Evolutionary conservation across 1,284 basidiomycete species (phyloP).

Genomic region (Melampsora larici-populina): DNA sequence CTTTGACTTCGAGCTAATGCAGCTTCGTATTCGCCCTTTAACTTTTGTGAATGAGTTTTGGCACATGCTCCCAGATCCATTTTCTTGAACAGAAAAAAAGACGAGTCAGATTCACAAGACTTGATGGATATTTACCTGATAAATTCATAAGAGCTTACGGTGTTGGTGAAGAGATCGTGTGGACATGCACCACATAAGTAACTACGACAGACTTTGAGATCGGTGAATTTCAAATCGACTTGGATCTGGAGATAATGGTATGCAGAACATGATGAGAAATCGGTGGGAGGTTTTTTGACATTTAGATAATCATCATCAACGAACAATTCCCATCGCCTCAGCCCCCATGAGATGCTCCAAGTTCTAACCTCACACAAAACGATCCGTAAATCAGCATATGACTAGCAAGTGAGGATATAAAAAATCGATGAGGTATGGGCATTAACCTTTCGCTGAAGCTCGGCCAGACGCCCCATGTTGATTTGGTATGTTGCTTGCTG

Average conservation of each 20-base stretch:
- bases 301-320: background rate
- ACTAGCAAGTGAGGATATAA: background rate
- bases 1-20: constrained; percentile 57
- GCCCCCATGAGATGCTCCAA: constrained; percentile 98
- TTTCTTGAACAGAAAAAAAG: constrained; percentile 65
- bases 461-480: constrained; percentile 39
- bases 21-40: constrained; percentile 84
- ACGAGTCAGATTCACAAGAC: constrained; percentile 1
- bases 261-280: background rate
- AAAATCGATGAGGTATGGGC: background rate
- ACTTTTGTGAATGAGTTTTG: constrained; percentile 88
- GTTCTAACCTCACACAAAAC: constrained; percentile 14
- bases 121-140: background rate
- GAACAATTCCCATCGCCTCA: constrained; percentile 85
- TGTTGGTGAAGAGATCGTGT: constrained; percentile 96
- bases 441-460: constrained; percentile 36
- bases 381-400: too few species aligned
- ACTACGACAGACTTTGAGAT: constrained; percentile 98
- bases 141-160: constrained; percentile 63
- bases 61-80: constrained; percentile 99
- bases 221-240: constrained; percentile 87
- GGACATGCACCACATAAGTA: constrained; percentile 97
- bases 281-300: background rate
- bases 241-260: constrained; percentile 58
- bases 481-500: background rate